phyloP scores from a whole-genome alignment of 2,329 filamentous ascomycete species.

The Monosporascus sp. region DNA sequence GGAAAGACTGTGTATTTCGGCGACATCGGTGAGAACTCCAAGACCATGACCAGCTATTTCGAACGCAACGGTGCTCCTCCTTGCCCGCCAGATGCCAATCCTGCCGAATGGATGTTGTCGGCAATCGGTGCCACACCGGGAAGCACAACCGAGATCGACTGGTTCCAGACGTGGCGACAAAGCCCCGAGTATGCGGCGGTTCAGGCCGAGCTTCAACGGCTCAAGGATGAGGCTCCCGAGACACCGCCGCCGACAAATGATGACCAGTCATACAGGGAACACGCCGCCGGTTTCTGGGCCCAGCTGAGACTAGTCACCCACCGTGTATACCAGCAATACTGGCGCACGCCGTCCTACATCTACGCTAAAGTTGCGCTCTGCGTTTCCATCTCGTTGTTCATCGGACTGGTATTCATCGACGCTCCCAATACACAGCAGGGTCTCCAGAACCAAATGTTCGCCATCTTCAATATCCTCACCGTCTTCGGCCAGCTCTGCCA shows the following conservation, averaged over 20 bases:
- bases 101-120: conserved; percentile 74
- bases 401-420: conserved; percentile 75
- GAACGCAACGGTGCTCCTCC: conserved; percentile 61
- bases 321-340: conserved; percentile 87
- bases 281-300: conserved; percentile 66
- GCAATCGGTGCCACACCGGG: conserved; percentile 60
- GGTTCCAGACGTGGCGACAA: conserved; percentile 52
- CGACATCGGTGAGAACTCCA: conserved; percentile 66
- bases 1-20: conserved; percentile 79
- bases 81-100: conserved; percentile 67
- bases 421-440: conserved; percentile 69
- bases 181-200: conserved; percentile 40
- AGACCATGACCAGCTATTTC: conserved; percentile 67
- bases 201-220: conserved; percentile 50
- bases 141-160: conserved; percentile 57
- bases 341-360: conserved; percentile 84
- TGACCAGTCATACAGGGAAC: conserved; percentile 59
- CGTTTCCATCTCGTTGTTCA: conserved; percentile 62
- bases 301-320: conserved; percentile 64
- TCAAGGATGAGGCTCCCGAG: conserved; percentile 44
- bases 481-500: conserved; percentile 76
- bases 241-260: conserved; percentile 22
- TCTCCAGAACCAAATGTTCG: conserved; percentile 80
- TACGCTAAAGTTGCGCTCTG: conserved; percentile 74
- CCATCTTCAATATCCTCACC: conserved; percentile 77